Conservation (phyloP, 2,329 filamentous ascomycete genomes). For the Xylaria polymorpha region DNA sequence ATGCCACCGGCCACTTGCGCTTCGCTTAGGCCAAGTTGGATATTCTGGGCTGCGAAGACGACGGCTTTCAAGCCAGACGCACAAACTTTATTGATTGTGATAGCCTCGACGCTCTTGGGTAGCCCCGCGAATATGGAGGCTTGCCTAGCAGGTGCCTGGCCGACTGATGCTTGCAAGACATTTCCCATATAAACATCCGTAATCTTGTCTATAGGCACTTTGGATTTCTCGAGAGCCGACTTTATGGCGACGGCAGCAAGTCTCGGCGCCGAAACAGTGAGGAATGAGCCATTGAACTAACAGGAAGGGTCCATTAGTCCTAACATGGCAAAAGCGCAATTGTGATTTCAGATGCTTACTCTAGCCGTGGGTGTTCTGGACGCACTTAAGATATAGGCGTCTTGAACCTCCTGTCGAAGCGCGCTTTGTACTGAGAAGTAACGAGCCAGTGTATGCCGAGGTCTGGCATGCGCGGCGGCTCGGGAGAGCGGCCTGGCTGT, state of each 20-base stretch:
- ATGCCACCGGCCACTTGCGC: slow-evolving; percentile 94
- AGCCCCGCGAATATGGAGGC: slow-evolving; percentile 90
- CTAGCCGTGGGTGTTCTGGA: slow-evolving; percentile 90
- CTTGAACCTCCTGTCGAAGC: slow-evolving; percentile 77
- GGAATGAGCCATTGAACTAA: slow-evolving; percentile 94
- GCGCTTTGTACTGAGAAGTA: slow-evolving; percentile 59
- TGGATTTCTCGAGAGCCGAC: slow-evolving; percentile 86
- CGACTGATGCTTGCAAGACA: slow-evolving; percentile 84
- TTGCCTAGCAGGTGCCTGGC: slow-evolving; percentile 92
- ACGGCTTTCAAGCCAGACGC: slow-evolving; percentile 95
- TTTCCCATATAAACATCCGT: slow-evolving; percentile 98
- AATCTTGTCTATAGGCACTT: slow-evolving; percentile 82
- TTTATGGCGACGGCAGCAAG: slow-evolving; percentile 93
- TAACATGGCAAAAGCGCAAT: not conserved
- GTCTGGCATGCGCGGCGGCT: slow-evolving; percentile 38
- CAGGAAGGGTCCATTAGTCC: slow-evolving; percentile 16
- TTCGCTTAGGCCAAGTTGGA: slow-evolving; percentile 89
- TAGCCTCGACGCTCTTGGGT: slow-evolving; percentile 82
- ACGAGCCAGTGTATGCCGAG: slow-evolving; percentile 50
- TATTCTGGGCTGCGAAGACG: slow-evolving; percentile 89
- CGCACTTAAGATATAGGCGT: slow-evolving; percentile 94
- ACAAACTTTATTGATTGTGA: slow-evolving; percentile 98
- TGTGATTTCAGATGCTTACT: slow-evolving; percentile 59
- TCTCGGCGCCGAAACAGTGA: slow-evolving; percentile 83
- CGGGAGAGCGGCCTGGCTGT: slow-evolving; percentile 42